Evolutionary conservation across 345 rosid genomes (phyloP).

Genomic region (Rubroshorea leprosula): DNA sequence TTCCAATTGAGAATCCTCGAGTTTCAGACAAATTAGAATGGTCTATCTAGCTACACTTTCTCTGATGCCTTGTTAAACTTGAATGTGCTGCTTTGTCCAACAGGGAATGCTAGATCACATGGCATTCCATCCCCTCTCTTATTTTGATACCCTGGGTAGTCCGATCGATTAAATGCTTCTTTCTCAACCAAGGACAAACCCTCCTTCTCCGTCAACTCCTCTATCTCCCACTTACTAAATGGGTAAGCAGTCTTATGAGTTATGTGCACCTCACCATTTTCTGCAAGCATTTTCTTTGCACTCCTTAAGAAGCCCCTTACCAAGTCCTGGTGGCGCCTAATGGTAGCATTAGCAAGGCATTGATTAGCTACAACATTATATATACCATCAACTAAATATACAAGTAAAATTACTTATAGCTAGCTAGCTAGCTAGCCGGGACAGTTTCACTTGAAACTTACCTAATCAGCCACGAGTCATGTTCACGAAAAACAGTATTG

Average conservation of each 20-base stretch:
- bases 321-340: conserved; percentile 30
- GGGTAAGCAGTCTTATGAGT: conserved; percentile 41
- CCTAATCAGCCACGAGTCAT: too few species aligned
- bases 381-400: too few species aligned
- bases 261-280: conserved; percentile 42
- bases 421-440: too few species aligned
- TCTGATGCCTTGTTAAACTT: too few species aligned
- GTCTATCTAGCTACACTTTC: too few species aligned
- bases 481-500: too few species aligned
- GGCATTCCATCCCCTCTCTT: conserved; percentile 35
- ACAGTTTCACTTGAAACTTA: too few species aligned
- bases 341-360: too few species aligned
- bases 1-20: too few species aligned
- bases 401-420: too few species aligned
- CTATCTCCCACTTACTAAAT: conserved; percentile 35
- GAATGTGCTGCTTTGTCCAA: conserved; percentile 35
- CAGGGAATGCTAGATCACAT: conserved; percentile 24
- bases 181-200: conserved; percentile 21
- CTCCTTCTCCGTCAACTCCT: conserved; percentile 22
- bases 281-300: conserved; percentile 29
- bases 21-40: too few species aligned
- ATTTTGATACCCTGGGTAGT: conserved; percentile 43
- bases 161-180: conserved; percentile 12
- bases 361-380: too few species aligned
- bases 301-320: conserved; percentile 40